phyloP scores from a whole-genome alignment of 441 rosid species.

The Syzygium syzygioides region DNA sequence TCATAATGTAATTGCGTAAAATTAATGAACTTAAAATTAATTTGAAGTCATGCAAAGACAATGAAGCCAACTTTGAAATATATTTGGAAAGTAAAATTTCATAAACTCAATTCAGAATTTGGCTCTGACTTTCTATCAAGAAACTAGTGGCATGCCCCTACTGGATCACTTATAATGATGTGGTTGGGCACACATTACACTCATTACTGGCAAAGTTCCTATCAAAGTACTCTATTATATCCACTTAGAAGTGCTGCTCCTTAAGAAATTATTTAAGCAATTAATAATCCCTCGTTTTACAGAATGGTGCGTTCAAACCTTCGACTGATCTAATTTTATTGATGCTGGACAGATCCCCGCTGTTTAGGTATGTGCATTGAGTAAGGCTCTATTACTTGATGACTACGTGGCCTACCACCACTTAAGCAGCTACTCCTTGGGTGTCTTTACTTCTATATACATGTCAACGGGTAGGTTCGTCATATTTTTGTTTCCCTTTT shows the following conservation, averaged over 20 bases:
- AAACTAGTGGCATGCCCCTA: neutral
- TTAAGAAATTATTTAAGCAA: neutral
- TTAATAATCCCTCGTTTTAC: neutral
- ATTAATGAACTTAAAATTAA: neutral
- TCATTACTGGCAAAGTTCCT: neutral
- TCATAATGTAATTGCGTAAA: neutral
- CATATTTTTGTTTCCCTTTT: neutral
- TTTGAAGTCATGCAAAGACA: neutral
- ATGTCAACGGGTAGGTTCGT: neutral
- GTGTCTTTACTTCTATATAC: too few species aligned
- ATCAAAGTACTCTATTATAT: neutral
- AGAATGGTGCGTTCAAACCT: neutral
- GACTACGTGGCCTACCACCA: fast-evolving
- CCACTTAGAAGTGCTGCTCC: neutral
- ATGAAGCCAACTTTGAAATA: neutral
- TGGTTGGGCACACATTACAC: neutral
- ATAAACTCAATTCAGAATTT: neutral
- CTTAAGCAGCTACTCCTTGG: neutral
- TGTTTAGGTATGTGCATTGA: neutral
- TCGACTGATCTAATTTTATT: neutral
- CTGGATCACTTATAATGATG: neutral
- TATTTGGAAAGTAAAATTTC: neutral
- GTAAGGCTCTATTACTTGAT: neutral
- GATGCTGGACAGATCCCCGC: neutral
- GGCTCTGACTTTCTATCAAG: neutral